phyloP scores from a whole-genome alignment of 2,329 filamentous ascomycete species.

The Fusarium sp. region DNA sequence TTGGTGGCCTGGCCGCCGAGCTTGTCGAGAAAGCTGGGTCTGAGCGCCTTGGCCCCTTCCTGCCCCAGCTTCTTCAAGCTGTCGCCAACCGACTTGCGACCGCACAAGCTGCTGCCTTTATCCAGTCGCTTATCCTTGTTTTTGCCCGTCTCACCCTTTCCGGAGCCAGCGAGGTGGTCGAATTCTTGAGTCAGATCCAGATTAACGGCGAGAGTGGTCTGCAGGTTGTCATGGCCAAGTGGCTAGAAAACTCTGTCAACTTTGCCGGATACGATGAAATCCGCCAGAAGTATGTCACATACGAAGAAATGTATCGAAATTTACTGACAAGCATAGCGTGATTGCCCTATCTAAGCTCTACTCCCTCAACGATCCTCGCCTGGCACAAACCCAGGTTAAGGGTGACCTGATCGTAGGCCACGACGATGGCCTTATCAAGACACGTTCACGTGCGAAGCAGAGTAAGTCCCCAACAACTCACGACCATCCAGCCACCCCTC shows the following conservation, averaged over 20 bases:
- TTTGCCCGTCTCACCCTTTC: slow-evolving; percentile 91
- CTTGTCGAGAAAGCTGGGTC: slow-evolving; percentile 95
- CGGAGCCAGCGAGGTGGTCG: slow-evolving; percentile 88
- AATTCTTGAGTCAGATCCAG: slow-evolving; percentile 87
- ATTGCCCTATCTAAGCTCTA: slow-evolving; percentile 94
- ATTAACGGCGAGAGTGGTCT: slow-evolving; percentile 86
- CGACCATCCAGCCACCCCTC: slow-evolving; percentile 24
- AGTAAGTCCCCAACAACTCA: slow-evolving; percentile 63
- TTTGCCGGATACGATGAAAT: slow-evolving; percentile 99
- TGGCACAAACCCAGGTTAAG: slow-evolving; percentile 85
- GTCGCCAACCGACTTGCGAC: slow-evolving; percentile 87
- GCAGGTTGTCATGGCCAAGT: slow-evolving; percentile 90
- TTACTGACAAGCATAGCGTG: slow-evolving; percentile 68
- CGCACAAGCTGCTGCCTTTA: slow-evolving; percentile 87
- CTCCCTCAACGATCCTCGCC: slow-evolving; percentile 82
- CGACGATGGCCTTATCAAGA: slow-evolving; percentile 86
- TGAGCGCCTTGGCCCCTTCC: slow-evolving; percentile 88
- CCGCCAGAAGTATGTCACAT: slow-evolving; percentile 81
- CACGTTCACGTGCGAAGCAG: slow-evolving; percentile 86
- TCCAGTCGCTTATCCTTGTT: slow-evolving; percentile 94
- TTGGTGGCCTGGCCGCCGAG: slow-evolving; percentile 92
- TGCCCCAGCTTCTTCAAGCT: slow-evolving; percentile 87
- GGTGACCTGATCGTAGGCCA: slow-evolving; percentile 88
- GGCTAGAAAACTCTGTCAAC: slow-evolving; percentile 96
- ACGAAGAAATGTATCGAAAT: background rate